Percentiles rank a stretch among this genome's conserved stretches.
Conservation (phyloP, 228 moss, liverwort and hornwort genomes). For the Sphagnum magellanicum region DNA sequence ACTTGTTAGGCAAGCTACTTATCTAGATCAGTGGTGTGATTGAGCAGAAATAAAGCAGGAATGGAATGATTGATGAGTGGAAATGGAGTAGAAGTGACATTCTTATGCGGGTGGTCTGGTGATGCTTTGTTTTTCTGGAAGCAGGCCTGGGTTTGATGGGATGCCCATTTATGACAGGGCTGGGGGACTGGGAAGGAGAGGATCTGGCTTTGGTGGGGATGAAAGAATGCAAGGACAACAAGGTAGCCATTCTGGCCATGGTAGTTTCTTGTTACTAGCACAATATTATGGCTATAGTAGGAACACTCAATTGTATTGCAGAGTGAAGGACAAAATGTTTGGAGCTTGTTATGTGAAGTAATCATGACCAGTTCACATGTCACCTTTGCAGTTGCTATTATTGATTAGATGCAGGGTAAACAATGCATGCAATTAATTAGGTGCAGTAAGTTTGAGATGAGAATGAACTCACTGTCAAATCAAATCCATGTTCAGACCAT, state of each 20-base stretch:
- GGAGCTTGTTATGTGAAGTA: neutral
- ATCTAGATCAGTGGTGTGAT: too few relatives aligned
- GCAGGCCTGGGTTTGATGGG: slow-evolving; percentile 87
- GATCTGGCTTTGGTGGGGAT: slow-evolving; percentile 34
- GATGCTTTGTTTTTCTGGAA: slow-evolving; percentile 15
- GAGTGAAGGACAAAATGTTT: neutral
- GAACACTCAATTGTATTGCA: neutral
- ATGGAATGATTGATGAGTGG: too few relatives aligned
- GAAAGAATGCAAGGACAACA: slow-evolving; percentile 44
- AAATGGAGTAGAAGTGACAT: too few relatives aligned
- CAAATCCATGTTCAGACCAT: too few relatives aligned
- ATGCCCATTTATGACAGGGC: slow-evolving; percentile 37
- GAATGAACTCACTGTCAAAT: too few relatives aligned
- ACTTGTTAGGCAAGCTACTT: too few relatives aligned
- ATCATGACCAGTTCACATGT: neutral
- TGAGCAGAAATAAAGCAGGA: too few relatives aligned
- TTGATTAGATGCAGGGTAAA: too few relatives aligned
- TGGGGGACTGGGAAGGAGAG: slow-evolving; percentile 40
- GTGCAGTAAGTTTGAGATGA: too few relatives aligned
- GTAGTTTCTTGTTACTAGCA: slow-evolving; percentile 4
- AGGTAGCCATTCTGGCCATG: slow-evolving; percentile 21
- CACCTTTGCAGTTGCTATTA: neutral
- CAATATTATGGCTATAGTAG: neutral
- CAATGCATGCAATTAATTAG: too few relatives aligned
- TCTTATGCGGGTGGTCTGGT: too few relatives aligned